These are phyloP conservation scores for Penicillium chermesinum DNA, from an alignment of 495 filamentous ascomycete species.

Conservation along the genomic window DNA sequence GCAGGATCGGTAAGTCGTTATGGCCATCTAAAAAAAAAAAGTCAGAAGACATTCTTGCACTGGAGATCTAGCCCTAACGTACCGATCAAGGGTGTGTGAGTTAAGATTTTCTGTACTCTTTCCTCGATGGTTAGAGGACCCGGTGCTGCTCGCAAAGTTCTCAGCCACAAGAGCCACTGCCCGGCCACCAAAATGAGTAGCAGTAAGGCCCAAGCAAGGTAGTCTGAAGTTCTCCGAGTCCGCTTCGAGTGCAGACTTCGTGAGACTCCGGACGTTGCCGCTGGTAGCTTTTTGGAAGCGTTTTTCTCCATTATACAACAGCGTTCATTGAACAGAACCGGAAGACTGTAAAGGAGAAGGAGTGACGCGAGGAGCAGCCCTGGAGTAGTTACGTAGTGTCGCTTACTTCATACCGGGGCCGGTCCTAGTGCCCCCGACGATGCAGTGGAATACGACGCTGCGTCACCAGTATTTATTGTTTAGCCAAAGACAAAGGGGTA, in stretches of 20 bases:
- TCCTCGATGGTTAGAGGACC: conserved; percentile 48
- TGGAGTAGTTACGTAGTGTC: no score
- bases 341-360: no score
- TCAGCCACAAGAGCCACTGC: conserved; percentile 15
- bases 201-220: conserved; percentile 9
- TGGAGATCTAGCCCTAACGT: conserved; percentile 5
- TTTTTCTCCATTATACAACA: conserved; percentile 3
- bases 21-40: conserved; percentile 67
- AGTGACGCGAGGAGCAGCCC: no score
- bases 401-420: no score
- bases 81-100: conserved; percentile 77
- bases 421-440: no score
- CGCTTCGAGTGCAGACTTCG: not conserved
- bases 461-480: no score
- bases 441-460: no score
- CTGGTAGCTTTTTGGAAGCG: no score
- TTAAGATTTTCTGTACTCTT: conserved; percentile 59
- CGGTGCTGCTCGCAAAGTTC: conserved; percentile 6
- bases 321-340: no score
- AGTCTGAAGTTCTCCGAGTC: conserved; percentile 1
- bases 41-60: not conserved
- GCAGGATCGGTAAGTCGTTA: conserved; percentile 75
- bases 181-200: conserved; percentile 9
- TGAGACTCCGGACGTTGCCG: no score
- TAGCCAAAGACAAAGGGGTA: no score